phyloP scores from a whole-genome alignment of 352 stramenopile genomes.

The Pythium biforme region DNA sequence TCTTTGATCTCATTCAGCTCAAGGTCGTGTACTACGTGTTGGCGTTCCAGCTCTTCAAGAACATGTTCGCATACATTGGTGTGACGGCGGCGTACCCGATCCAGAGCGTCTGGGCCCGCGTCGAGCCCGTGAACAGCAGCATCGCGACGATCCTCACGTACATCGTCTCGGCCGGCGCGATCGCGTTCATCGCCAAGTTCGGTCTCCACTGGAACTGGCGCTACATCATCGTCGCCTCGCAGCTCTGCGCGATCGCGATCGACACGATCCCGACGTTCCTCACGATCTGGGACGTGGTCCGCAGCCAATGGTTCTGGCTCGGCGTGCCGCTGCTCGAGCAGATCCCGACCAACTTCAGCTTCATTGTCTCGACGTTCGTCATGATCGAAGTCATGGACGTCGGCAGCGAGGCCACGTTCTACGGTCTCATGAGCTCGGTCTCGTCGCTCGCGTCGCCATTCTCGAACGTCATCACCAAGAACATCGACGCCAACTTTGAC shows the following conservation, averaged over 20 bases:
- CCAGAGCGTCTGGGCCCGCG: constrained; percentile 29
- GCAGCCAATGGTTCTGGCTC: constrained; percentile 31
- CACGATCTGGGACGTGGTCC: constrained; percentile 32
- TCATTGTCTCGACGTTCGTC: constrained; percentile 30
- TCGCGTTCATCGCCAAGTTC: constrained; percentile 22
- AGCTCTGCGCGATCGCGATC: constrained; percentile 23
- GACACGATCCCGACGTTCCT: constrained; percentile 32
- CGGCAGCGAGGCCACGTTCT: constrained; percentile 35
- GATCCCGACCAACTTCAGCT: constrained; percentile 28
- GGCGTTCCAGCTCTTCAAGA: constrained; percentile 35
- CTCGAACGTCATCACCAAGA: constrained; percentile 31
- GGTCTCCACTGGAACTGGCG: constrained; percentile 33
- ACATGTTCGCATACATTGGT: constrained; percentile 30
- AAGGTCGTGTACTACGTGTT: constrained; percentile 33
- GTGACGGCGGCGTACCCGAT: constrained; percentile 32
- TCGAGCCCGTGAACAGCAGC: constrained; percentile 34
- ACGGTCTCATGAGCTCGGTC: constrained; percentile 34
- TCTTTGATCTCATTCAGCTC: constrained; percentile 33
- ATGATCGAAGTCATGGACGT: constrained; percentile 32
- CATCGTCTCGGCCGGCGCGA: constrained; percentile 16
- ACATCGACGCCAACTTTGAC: constrained; percentile 28
- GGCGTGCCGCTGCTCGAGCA: constrained; percentile 31
- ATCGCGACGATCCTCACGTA: constrained; percentile 27
- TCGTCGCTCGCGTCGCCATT: constrained; percentile 31
- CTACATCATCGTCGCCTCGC: constrained; percentile 21